phyloP scores from a whole-genome alignment of 2,329 filamentous ascomycete species.

The Phyllosticta citrichinensis region DNA sequence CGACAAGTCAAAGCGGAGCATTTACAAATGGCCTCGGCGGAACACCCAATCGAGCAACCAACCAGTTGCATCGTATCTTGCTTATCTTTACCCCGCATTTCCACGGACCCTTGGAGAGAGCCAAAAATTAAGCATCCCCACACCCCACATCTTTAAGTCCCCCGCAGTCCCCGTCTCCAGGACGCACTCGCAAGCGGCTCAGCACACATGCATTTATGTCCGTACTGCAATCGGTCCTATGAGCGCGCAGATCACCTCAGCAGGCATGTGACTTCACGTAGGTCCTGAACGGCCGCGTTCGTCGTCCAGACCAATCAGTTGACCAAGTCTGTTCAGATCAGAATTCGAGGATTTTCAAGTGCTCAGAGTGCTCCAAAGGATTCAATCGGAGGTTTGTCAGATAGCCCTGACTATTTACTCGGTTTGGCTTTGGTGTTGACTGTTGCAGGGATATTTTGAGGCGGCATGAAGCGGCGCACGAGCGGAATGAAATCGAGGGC shows the following conservation, averaged over 20 bases:
- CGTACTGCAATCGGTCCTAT: slow-evolving; percentile 20
- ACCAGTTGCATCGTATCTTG: background rate
- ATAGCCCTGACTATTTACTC: background rate
- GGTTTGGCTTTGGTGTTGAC: background rate
- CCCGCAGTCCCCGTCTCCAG: background rate
- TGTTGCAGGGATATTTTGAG: slow-evolving; percentile 18
- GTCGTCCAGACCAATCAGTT: too few relatives aligned
- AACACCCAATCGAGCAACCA: background rate
- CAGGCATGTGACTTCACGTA: slow-evolving; percentile 23
- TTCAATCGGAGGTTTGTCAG: slow-evolving; percentile 17
- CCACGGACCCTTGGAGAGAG: background rate
- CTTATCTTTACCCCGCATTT: background rate
- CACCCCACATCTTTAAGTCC: slow-evolving; percentile 3
- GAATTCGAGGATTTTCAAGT: slow-evolving; percentile 22
- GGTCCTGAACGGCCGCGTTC: background rate
- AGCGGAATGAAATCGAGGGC: slow-evolving; percentile 17
- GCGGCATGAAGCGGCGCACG: slow-evolving; percentile 20
- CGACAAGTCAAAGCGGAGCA: background rate
- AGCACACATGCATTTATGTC: slow-evolving; percentile 13
- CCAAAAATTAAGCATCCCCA: background rate
- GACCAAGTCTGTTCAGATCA: slow-evolving; percentile 1
- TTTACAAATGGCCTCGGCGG: background rate
- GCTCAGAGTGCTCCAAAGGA: slow-evolving; percentile 19
- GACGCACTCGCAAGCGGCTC: background rate
- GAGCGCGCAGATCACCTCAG: slow-evolving; percentile 22